phyloP scores from a whole-genome alignment of 1,284 basidiomycete species.

The Trichosporon asahii region DNA sequence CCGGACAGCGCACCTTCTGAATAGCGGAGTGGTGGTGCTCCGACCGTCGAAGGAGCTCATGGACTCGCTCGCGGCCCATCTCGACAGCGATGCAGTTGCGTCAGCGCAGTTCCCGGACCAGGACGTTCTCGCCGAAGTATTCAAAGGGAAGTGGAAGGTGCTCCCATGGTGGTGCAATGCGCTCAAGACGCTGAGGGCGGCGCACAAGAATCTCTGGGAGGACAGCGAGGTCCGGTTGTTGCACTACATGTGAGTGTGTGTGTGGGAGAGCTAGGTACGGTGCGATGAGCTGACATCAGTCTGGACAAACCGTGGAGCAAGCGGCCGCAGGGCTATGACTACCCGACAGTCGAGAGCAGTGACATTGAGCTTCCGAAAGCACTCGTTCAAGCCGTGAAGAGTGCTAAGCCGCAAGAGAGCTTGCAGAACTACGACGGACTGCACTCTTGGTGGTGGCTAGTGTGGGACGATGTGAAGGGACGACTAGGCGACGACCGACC shows the following conservation, averaged over 20 bases:
- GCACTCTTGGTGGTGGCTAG: constrained; percentile 52
- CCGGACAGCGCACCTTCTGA: constrained; percentile 72
- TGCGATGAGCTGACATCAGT: constrained; percentile 24
- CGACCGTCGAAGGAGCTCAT: constrained; percentile 61
- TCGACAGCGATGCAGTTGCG: constrained; percentile 65
- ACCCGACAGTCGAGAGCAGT: background rate
- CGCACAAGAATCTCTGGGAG: constrained; percentile 51
- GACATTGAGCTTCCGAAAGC: constrained; percentile 27
- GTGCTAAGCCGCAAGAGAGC: constrained; percentile 31
- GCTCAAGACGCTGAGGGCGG: constrained; percentile 52
- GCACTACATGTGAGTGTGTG: constrained; percentile 48
- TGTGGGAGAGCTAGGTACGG: background rate
- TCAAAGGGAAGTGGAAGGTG: constrained; percentile 58
- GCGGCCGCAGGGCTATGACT: constrained; percentile 21
- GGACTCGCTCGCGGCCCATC: constrained; percentile 59
- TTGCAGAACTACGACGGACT: constrained; percentile 40
- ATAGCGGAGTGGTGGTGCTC: constrained; percentile 83
- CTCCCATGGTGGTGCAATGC: constrained; percentile 55
- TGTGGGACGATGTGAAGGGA: constrained; percentile 40
- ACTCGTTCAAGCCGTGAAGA: constrained; percentile 31
- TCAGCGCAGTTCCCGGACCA: constrained; percentile 86
- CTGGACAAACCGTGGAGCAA: constrained; percentile 50
- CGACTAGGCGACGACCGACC: background rate
- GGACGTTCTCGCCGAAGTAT: constrained; percentile 79
- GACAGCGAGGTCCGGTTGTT: constrained; percentile 52